Conservation (phyloP, 2,329 filamentous ascomycete genomes). For the Claviceps africana region DNA sequence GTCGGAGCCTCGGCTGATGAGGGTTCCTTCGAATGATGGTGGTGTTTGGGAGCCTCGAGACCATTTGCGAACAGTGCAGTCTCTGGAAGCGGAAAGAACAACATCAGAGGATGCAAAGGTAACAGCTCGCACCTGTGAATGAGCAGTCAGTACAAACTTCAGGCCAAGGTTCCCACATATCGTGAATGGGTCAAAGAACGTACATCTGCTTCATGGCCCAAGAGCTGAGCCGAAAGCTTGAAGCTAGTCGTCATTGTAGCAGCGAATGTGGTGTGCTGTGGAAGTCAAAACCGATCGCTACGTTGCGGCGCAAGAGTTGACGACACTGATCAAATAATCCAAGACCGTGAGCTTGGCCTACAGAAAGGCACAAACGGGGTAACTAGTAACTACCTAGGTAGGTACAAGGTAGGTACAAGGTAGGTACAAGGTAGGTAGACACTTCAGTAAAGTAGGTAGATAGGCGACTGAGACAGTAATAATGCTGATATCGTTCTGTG, state of each 20-base stretch:
- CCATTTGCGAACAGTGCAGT: slow-evolving; percentile 84
- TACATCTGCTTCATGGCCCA: slow-evolving; percentile 90
- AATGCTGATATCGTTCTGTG: background rate
- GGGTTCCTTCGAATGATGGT: slow-evolving; percentile 60
- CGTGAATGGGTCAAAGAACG: slow-evolving; percentile 17
- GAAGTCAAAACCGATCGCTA: background rate
- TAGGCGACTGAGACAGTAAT: background rate
- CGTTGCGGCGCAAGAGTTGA: background rate
- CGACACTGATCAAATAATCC: background rate
- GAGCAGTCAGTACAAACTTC: background rate
- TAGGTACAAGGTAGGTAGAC: too few species aligned
- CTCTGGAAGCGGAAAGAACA: slow-evolving; percentile 76
- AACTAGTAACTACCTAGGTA: too few species aligned
- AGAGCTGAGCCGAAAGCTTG: slow-evolving; percentile 82
- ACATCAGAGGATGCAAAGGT: slow-evolving; percentile 59
- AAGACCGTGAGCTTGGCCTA: background rate
- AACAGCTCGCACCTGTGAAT: slow-evolving; percentile 66
- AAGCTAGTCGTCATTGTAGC: slow-evolving; percentile 60
- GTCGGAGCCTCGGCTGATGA: slow-evolving; percentile 64
- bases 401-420: too few species aligned
- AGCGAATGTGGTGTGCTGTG: slow-evolving; percentile 3
- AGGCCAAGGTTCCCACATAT: background rate
- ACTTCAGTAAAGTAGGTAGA: too few species aligned
- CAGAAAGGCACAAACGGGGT: background rate
- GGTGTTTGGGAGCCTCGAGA: slow-evolving; percentile 51